Conservation (phyloP, 2,329 filamentous ascomycete genomes). For the Diplodia intermedia region DNA sequence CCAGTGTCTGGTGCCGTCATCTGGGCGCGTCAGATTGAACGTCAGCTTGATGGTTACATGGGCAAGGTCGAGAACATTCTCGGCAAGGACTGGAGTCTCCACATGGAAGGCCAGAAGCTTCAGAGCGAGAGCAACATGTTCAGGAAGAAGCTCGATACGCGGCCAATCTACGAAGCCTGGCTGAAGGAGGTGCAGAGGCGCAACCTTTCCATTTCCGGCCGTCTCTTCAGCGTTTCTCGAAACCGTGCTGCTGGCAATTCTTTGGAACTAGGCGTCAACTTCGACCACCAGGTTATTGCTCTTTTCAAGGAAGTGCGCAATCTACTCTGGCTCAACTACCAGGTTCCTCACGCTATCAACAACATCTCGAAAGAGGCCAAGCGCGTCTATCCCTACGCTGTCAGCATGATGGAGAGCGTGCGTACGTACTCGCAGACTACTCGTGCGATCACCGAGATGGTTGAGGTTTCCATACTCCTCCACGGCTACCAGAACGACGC, state of each 20-base stretch:
- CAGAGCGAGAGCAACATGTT: conserved; percentile 92
- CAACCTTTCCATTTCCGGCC: conserved; percentile 89
- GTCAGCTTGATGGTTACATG: conserved; percentile 96
- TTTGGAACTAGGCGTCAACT: conserved; percentile 91
- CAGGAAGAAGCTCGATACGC: conserved; percentile 93
- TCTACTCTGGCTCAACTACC: conserved; percentile 91
- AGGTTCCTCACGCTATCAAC: conserved; percentile 91
- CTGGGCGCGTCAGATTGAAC: conserved; percentile 96
- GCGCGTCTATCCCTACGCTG: conserved; percentile 95
- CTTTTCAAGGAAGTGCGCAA: conserved; percentile 99
- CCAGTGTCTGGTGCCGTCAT: conserved; percentile 97
- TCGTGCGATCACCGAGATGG: conserved; percentile 82
- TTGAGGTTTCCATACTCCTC: conserved; percentile 83
- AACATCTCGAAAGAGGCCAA: conserved; percentile 99
- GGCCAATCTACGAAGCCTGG: conserved; percentile 95
- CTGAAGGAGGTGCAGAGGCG: conserved; percentile 85
- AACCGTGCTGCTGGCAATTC: conserved; percentile 90
- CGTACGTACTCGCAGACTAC: conserved; percentile 89
- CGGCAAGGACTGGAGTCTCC: conserved; percentile 91
- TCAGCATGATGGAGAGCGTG: conserved; percentile 99
- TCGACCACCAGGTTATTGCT: conserved; percentile 95
- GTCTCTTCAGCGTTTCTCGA: conserved; percentile 86
- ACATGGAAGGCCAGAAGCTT: conserved; percentile 93
- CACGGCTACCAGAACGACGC: conserved; percentile 93
- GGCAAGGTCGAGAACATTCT: conserved; percentile 98